Base-by-base conservation (phyloP, 352 stramenopile genomes). In the Phytophthora agathidicida region DNA sequence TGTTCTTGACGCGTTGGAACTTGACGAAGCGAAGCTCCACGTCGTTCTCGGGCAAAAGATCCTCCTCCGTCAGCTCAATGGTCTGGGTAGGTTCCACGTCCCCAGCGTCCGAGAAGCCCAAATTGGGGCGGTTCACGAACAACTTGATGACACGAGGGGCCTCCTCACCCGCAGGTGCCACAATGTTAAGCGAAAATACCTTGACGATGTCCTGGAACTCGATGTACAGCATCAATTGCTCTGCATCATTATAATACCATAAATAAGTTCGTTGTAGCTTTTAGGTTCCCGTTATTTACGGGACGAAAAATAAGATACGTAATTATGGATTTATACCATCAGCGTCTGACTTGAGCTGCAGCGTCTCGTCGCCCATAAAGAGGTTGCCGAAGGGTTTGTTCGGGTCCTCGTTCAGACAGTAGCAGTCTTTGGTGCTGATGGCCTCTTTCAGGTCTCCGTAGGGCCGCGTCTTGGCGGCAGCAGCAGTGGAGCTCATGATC, bases 201-300 rank as follows among this genome's bases (percentile, higher is more conserved):
- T 93, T 93, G 50, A 93, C 78, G 0, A 75, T 53, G 16, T 93
- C 81, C 33, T 93, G 83, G 73, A 93, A 93, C 60, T 90, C 82
- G 31, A 93, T 72, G 60, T 93, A 85, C 31, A 93, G 62, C 46
- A 93, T 80, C 49, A 93, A 46, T 75, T 93, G 82, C 66, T 93
- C 84, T 93, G 47, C 3, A 23, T 10, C 6, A 58, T 23, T 23
- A 27, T 10, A 55, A 37, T 36, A 41, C 37, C n/a, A 10, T 30
- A 22, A 14, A 48, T 30, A 63, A 53, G 2, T 24, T 17, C 27
- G 13, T 22, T n/a, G n/a, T n/a, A n/a, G n/a, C n/a, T n/a, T n/a
- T n/a, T n/a, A n/a, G n/a, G n/a, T n/a, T n/a, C n/a, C n/a, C n/a
- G n/a, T n/a, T n/a, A n/a, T n/a, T n/a, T n/a, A 20, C 27, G 49